phyloP scores from a whole-genome alignment of 2,329 filamentous ascomycete genomes.

The Diaporthe sp. region DNA sequence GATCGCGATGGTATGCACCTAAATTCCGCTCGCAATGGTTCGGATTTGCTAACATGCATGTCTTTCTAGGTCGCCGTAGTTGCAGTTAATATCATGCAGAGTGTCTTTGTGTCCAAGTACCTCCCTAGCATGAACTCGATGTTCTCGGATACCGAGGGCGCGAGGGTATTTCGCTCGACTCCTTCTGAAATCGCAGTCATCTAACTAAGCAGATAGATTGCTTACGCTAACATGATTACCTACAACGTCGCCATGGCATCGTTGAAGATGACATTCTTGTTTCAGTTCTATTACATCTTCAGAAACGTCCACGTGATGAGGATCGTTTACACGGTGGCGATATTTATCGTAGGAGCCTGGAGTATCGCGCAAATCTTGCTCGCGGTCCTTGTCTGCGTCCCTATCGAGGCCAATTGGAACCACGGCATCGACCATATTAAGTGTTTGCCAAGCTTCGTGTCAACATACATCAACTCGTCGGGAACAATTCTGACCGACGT shows the following conservation, averaged over 20 bases:
- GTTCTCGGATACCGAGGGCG: not conserved
- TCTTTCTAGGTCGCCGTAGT: not conserved
- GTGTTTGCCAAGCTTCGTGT: not conserved
- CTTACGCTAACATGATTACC: not conserved
- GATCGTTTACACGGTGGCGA: not conserved
- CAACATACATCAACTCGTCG: slow-evolving; percentile 7
- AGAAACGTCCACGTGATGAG: not conserved
- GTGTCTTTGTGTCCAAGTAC: not conserved
- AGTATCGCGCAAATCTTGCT: slow-evolving; percentile 1
- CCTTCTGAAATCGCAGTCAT: not conserved
- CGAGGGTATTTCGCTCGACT: not conserved
- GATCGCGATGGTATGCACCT: not conserved
- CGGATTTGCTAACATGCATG: not conserved
- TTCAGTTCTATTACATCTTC: slow-evolving; percentile 1
- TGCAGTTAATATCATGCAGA: not conserved
- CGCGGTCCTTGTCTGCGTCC: slow-evolving; percentile 4
- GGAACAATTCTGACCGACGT: slow-evolving; percentile 3
- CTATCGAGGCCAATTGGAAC: slow-evolving; percentile 8
- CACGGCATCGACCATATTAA: not conserved
- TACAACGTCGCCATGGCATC: slow-evolving; percentile 12
- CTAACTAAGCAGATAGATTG: not conserved
- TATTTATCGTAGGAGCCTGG: not conserved
- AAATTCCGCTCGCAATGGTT: not conserved
- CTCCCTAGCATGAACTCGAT: not conserved
- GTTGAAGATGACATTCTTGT: slow-evolving; percentile 13